phyloP scores from a whole-genome alignment of 805 yeast genomes.

The Tanozyma kutaoensis region DNA sequence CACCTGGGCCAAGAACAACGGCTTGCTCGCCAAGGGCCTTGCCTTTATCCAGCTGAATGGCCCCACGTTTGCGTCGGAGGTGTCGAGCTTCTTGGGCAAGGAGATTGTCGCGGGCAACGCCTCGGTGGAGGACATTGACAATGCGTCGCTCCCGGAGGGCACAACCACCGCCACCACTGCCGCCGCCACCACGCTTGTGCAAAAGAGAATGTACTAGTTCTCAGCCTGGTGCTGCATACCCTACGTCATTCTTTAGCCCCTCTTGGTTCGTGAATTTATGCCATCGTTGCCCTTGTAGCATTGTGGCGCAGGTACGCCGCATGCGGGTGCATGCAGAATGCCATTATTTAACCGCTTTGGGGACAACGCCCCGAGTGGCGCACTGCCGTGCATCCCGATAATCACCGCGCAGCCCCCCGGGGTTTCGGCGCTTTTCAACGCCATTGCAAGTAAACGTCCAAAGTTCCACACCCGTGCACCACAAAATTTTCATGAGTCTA shows the following conservation, averaged over 20 bases:
- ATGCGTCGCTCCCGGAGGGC: no score
- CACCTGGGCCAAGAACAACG: slow-evolving; percentile 23
- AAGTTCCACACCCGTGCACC: background rate
- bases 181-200: slow-evolving; percentile 4
- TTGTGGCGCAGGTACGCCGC: background rate
- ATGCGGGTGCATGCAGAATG: background rate
- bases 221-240: slow-evolving; percentile 8
- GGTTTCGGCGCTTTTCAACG: slow-evolving; percentile 11
- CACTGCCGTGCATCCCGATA: background rate
- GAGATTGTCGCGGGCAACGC: slow-evolving; percentile 13
- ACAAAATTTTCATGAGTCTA: slow-evolving; percentile 1
- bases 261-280: no score
- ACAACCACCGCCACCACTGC: no score
- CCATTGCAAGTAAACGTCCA: slow-evolving; percentile 5
- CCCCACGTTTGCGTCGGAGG: slow-evolving; percentile 9
- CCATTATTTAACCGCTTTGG: background rate
- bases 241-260: slow-evolving; percentile 3
- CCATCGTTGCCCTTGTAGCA: background rate
- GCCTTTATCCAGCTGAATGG: slow-evolving; percentile 13
- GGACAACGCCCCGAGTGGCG: background rate
- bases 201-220: slow-evolving; percentile 11
- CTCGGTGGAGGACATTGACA: slow-evolving; percentile 12
- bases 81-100: slow-evolving; percentile 16
- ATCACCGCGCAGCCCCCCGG: background rate
- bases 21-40: slow-evolving; percentile 16